Evolutionary conservation across 2,329 filamentous ascomycete species (phyloP), one percentile per base, ranked within the genome.

Genomic region (Xylaria sp.): DNA sequence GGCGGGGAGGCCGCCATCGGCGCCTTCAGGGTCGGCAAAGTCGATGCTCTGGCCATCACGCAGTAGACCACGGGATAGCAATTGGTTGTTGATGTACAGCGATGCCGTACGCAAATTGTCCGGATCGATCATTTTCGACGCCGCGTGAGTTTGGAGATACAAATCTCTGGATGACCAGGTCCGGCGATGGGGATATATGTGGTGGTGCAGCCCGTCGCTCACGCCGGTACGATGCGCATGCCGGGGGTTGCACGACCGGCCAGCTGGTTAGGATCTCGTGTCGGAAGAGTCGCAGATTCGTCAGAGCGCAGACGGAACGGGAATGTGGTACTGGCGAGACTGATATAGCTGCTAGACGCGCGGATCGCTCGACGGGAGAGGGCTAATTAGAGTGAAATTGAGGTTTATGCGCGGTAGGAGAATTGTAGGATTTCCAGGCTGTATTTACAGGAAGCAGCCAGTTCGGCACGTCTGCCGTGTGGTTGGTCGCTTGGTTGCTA

Each of bases 31-130:
- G 64, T 87, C 81, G 62, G 90, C 88, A 75, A 99, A 99, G 75
- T 97, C 89, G 76, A 99, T 91, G 41, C 80, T 81, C 70, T 90
- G 86, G 67, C 90, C 87, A 83, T 89, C 86, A 68, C 85, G 82
- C 23, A 90, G 75, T 9, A 90, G 78, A 3, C 88, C 88, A 62
- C 88, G 80, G 4, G 87, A 88, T 11, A 90, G 80, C 43, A 90
- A 81, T 72, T 90, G 87, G 72, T 90, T 90, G 78, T 90, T 90
- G 78, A 90, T 88, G 75, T 90, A 90, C 75, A 87, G 80, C 74
- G 88, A 90, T 13, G 88, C 88, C 69, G 87, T 88, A 62, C 83
- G 83, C 44, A 90, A 79, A 71, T 88, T 89, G 41, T 87, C 85
- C 54, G 79, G 77, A 72, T 87, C 85, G 68, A 83, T 80, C 71